A percentile compares a stretch with the other conserved stretches of the same genome.
Conservation (phyloP, 768 basidiomycete genomes). For the Myochromella boudieri region DNA sequence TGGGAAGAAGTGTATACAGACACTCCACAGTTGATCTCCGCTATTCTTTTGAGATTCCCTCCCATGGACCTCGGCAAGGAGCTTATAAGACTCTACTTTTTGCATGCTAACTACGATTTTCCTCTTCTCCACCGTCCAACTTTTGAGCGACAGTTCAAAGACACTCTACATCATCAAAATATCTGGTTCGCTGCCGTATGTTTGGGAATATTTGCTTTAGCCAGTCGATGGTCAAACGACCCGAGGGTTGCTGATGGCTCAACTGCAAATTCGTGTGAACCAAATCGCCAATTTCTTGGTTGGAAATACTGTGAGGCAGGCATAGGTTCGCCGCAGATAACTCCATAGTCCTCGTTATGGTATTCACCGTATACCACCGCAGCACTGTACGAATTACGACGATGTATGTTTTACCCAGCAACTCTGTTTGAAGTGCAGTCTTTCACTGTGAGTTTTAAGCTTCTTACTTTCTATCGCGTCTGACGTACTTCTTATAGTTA, state of each 20-base stretch:
- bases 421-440: slow-evolving; percentile 66
- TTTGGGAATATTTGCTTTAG: slow-evolving; percentile 66
- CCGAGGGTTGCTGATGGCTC: slow-evolving; percentile 40
- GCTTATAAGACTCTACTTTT: slow-evolving; percentile 72
- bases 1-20: slow-evolving; percentile 47
- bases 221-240: slow-evolving; percentile 65
- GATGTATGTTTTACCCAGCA: slow-evolving; percentile 54
- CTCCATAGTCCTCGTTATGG: neutral
- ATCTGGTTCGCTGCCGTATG: slow-evolving; percentile 63
- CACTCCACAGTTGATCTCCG: slow-evolving; percentile 27
- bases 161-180: slow-evolving; percentile 52
- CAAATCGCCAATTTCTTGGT: slow-evolving; percentile 55
- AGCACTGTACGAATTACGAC: slow-evolving; percentile 53
- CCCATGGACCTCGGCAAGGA: slow-evolving; percentile 54
- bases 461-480: neutral
- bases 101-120: slow-evolving; percentile 52
- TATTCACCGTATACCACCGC: slow-evolving; percentile 9
- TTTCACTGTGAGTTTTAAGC: slow-evolving; percentile 38
- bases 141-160: slow-evolving; percentile 61
- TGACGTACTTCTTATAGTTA: slow-evolving; percentile 32
- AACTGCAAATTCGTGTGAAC: slow-evolving; percentile 23
- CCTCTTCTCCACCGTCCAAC: slow-evolving; percentile 74
- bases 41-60: slow-evolving; percentile 52
- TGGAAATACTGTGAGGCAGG: slow-evolving; percentile 60
- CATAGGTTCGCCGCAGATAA: slow-evolving; percentile 43